These are phyloP conservation scores for Leavenworthia alabamica DNA, from an alignment of 345 rosid genomes.

Conservation along the genomic window DNA sequence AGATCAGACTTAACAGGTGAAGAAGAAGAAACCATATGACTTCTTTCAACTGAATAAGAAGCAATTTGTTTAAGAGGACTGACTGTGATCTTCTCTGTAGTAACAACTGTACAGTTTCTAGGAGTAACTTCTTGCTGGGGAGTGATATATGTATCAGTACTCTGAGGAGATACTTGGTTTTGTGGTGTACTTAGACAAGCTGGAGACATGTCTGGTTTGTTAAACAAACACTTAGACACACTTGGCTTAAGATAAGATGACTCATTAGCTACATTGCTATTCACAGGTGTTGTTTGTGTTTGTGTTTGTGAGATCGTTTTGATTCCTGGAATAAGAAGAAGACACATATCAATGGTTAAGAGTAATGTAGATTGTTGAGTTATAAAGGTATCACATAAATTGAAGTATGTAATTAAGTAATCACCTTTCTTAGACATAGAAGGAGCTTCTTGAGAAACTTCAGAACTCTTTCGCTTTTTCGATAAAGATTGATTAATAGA, in stretches of 20 bases:
- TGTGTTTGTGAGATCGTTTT: background rate
- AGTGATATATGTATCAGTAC: slow-evolving; percentile 30
- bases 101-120: slow-evolving; percentile 59
- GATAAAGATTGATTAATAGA: slow-evolving; percentile 28
- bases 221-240: slow-evolving; percentile 71
- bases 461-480: slow-evolving; percentile 48
- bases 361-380: background rate
- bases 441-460: slow-evolving; percentile 33
- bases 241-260: slow-evolving; percentile 33
- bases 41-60: slow-evolving; percentile 64
- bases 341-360: background rate
- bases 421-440: slow-evolving; percentile 35
- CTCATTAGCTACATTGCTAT: slow-evolving; percentile 11
- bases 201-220: slow-evolving; percentile 37
- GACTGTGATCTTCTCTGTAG: slow-evolving; percentile 58
- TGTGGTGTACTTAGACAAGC: slow-evolving; percentile 59
- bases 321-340: background rate
- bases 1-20: slow-evolving; percentile 56
- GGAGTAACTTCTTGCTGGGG: slow-evolving; percentile 48
- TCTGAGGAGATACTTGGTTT: slow-evolving; percentile 26
- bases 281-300: slow-evolving; percentile 24
- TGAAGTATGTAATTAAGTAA: background rate
- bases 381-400: background rate
- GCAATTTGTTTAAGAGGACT: slow-evolving; percentile 65
- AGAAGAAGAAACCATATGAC: slow-evolving; percentile 59